Percentiles rank a stretch among this genome's conserved stretches.
These are phyloP conservation scores for Eucalyptus curtisii DNA, from an alignment of 345 rosid genomes.

Conservation along the genomic window DNA sequence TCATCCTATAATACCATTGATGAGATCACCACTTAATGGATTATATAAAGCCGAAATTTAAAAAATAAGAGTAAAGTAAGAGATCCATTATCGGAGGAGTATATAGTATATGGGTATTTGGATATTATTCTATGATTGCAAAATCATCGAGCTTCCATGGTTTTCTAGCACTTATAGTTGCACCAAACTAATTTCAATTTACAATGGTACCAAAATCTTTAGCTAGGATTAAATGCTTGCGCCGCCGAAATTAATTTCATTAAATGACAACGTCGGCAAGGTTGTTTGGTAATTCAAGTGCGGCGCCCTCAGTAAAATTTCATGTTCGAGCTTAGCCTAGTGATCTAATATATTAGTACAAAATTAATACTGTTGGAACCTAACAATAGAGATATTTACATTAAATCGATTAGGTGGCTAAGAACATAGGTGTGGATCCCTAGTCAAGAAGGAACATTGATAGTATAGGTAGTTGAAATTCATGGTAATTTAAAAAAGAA, in stretches of 20 bases:
- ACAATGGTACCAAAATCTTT: neutral
- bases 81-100: neutral
- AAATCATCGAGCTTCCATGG: neutral
- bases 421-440: neutral
- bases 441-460: neutral
- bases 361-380: neutral
- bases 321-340: neutral
- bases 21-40: neutral
- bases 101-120: neutral
- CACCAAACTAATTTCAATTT: neutral
- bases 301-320: neutral
- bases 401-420: neutral
- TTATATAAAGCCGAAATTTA: neutral
- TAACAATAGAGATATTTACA: neutral
- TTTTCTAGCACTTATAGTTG: neutral
- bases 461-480: neutral
- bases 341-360: neutral
- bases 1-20: neutral
- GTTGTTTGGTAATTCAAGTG: neutral
- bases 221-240: neutral
- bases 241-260: neutral
- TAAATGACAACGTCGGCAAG: neutral
- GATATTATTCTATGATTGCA: neutral
- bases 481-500: neutral
- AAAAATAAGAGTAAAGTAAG: neutral